phyloP scores from a whole-genome alignment of 441 rosid genomes.

The Eutrema salsugineum region DNA sequence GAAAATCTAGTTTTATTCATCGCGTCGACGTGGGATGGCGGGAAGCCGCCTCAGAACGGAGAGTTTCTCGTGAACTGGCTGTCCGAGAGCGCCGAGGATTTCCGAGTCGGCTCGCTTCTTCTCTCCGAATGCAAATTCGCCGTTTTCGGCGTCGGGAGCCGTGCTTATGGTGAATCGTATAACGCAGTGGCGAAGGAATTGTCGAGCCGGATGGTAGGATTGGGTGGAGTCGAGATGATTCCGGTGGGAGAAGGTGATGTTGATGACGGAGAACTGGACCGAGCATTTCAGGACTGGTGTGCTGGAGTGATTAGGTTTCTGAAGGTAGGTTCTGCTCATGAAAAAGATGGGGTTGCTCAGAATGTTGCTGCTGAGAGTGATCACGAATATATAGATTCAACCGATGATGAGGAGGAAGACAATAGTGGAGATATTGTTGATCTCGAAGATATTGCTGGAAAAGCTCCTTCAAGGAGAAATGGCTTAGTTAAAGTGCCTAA shows the following conservation, averaged over 20 bases:
- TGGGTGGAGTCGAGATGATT: slow-evolving; percentile 73
- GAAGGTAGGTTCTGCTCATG: slow-evolving; percentile 41
- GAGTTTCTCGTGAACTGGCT: slow-evolving; percentile 70
- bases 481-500: slow-evolving; percentile 33
- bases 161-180: slow-evolving; percentile 59
- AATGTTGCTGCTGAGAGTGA: slow-evolving; percentile 41
- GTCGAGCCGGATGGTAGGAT: slow-evolving; percentile 50
- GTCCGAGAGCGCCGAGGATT: slow-evolving; percentile 80
- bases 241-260: slow-evolving; percentile 68
- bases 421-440: slow-evolving; percentile 52
- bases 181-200: slow-evolving; percentile 74
- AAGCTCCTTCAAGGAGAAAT: slow-evolving; percentile 63
- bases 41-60: slow-evolving; percentile 63
- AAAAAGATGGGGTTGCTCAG: slow-evolving; percentile 21
- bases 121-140: slow-evolving; percentile 63
- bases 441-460: slow-evolving; percentile 95
- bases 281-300: slow-evolving; percentile 63
- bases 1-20: slow-evolving; percentile 56
- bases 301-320: slow-evolving; percentile 44
- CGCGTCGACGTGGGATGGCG: slow-evolving; percentile 87
- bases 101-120: slow-evolving; percentile 73
- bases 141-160: slow-evolving; percentile 82
- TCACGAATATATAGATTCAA: slow-evolving; percentile 36
- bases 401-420: slow-evolving; percentile 37
- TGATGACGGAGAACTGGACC: slow-evolving; percentile 60